phyloP scores from a whole-genome alignment of 2,329 filamentous ascomycete genomes.

The Aspergillus glaucus region DNA sequence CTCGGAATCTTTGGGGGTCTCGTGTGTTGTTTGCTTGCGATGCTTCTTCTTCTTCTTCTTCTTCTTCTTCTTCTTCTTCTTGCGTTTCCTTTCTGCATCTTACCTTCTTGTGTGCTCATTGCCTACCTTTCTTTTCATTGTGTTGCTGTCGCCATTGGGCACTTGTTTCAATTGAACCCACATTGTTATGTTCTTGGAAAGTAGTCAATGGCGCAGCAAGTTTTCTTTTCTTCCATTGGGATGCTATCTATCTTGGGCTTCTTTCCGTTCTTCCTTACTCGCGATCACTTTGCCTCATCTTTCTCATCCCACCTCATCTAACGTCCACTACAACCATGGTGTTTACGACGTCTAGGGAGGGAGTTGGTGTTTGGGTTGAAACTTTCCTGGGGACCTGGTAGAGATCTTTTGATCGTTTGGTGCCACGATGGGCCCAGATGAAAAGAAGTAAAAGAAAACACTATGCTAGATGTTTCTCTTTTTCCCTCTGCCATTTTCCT shows the following conservation, averaged over 20 bases:
- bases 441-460: constrained; percentile 7
- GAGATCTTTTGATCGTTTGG: constrained; percentile 4
- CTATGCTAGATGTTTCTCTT: constrained; percentile 11
- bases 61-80: constrained; percentile 7
- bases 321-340: constrained; percentile 15
- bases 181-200: constrained; percentile 25
- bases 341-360: constrained; percentile 13
- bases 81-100: constrained; percentile 13
- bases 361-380: constrained; percentile 23
- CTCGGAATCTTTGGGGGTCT: constrained; percentile 35
- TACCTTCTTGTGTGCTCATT: constrained; percentile 16
- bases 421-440: constrained; percentile 13
- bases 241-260: constrained; percentile 8
- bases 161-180: constrained; percentile 11
- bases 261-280: constrained; percentile 14
- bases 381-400: constrained; percentile 11
- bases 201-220: constrained; percentile 17
- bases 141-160: constrained; percentile 14
- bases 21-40: constrained; percentile 19
- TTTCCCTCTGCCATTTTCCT: constrained; percentile 8
- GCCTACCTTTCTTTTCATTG: constrained; percentile 9
- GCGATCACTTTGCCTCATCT: constrained; percentile 16
- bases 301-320: constrained; percentile 22
- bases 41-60: constrained; percentile 12
- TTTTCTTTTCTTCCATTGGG: constrained; percentile 3